These are phyloP conservation scores for Epichloe glyceriae DNA, from an alignment of 2,329 filamentous ascomycete species.

Conservation along the genomic window DNA sequence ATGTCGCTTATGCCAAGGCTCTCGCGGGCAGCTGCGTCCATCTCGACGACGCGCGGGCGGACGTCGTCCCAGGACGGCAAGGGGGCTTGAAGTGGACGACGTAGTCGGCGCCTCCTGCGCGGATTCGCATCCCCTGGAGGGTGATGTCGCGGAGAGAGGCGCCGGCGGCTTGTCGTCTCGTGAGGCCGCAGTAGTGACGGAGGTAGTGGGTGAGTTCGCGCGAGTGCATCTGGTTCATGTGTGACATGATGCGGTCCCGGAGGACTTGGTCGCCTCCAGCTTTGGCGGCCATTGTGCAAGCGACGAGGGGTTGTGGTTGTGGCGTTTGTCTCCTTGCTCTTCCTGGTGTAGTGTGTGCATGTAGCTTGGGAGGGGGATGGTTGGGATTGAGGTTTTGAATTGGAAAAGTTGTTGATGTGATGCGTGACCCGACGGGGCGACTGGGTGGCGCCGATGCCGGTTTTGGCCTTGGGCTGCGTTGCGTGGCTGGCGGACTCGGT, in stretches of 20 bases:
- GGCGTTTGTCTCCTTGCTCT: no score
- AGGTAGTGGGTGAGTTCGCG: conserved; percentile 66
- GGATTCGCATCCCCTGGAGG: conserved; percentile 50
- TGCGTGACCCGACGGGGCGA: no score
- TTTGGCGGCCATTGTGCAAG: conserved; percentile 9
- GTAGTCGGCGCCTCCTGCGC: conserved; percentile 31
- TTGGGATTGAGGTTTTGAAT: not conserved
- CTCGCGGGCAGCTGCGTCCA: conserved; percentile 45
- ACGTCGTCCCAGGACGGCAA: conserved; percentile 56
- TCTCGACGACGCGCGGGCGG: conserved; percentile 56
- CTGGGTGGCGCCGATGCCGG: not conserved
- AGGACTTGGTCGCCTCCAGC: conserved; percentile 15
- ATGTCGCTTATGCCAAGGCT: conserved; percentile 45
- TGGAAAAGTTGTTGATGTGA: not conserved
- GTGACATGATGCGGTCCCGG: conserved; percentile 41
- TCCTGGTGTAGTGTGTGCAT: no score
- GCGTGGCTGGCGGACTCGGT: no score
- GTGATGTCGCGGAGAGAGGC: conserved; percentile 52
- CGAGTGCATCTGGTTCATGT: conserved; percentile 80
- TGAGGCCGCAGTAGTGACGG: conserved; percentile 53
- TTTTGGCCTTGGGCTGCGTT: no score
- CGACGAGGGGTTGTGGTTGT: not conserved
- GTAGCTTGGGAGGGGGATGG: no score
- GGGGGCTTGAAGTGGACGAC: conserved; percentile 54
- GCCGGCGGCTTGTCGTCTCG: conserved; percentile 32